phyloP scores from a whole-genome alignment of 2,329 filamentous ascomycete species.

The Thermothelomyces thermophilus region DNA sequence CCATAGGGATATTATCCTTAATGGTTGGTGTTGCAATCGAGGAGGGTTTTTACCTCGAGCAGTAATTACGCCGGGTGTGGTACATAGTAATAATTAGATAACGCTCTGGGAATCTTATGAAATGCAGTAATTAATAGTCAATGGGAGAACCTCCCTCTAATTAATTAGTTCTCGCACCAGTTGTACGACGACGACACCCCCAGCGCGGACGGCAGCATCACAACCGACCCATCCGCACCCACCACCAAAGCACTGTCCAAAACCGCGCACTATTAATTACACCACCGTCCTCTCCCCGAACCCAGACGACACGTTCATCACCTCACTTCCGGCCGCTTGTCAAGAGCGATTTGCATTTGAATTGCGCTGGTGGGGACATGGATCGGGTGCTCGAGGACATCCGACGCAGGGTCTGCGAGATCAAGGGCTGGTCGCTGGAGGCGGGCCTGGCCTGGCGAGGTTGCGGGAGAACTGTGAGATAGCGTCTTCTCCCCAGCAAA shows the following conservation, averaged over 20 bases:
- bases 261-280: constrained; percentile 57
- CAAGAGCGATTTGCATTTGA: constrained; percentile 89
- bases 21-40: too few species aligned
- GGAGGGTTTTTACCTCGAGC: too few species aligned
- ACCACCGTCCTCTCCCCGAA: constrained; percentile 53
- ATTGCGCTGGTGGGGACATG: constrained; percentile 75
- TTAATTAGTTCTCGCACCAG: constrained; percentile 80
- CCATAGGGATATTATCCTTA: too few species aligned
- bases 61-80: too few species aligned
- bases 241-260: constrained; percentile 34
- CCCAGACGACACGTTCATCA: constrained; percentile 41
- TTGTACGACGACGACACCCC: constrained; percentile 69
- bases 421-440: constrained; percentile 71
- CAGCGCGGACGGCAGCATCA: constrained; percentile 21
- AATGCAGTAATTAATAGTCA: too few species aligned
- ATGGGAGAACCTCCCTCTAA: too few species aligned
- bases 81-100: too few species aligned
- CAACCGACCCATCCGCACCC: constrained; percentile 30
- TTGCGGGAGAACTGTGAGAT: constrained; percentile 73
- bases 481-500: too few species aligned
- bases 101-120: too few species aligned
- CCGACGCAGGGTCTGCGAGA: constrained; percentile 64
- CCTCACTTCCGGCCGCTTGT: constrained; percentile 57
- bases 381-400: constrained; percentile 70
- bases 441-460: constrained; percentile 60